Percentiles rank a stretch among this genome's conserved stretches.
Evolutionary conservation across 2,329 filamentous ascomycete species (phyloP).

Genomic region (Xylaria sp.): DNA sequence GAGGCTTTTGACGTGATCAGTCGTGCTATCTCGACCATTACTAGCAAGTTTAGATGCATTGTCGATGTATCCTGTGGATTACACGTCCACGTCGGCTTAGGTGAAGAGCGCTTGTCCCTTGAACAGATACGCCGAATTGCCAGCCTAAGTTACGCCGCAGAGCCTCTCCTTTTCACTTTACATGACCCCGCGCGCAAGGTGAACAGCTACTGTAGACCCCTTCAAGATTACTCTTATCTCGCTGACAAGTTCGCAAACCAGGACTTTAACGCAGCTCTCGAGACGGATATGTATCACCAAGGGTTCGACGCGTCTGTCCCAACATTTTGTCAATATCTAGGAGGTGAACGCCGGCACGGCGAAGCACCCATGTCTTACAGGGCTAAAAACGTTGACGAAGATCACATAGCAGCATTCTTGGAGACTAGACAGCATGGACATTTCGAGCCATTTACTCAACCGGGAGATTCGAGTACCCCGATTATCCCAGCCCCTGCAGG

Average conservation of each 20-base stretch:
- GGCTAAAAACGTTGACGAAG: not conserved
- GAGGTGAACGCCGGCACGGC: constrained; percentile 28
- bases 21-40: constrained; percentile 24
- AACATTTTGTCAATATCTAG: constrained; percentile 27
- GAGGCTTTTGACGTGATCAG: constrained; percentile 30
- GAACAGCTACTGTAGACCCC: constrained; percentile 21
- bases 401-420: constrained; percentile 27
- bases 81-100: constrained; percentile 43
- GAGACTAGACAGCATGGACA: constrained; percentile 32
- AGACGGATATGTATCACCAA: not conserved
- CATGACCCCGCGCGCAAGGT: constrained; percentile 31
- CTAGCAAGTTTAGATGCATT: constrained; percentile 24
- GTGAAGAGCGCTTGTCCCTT: constrained; percentile 27
- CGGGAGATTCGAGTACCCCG: not conserved
- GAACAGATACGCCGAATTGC: constrained; percentile 35
- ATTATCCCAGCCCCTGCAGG: not conserved
- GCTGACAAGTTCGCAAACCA: not conserved
- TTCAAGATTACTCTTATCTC: constrained; percentile 29
- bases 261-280: not conserved
- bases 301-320: not conserved
- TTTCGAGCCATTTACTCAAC: constrained; percentile 37
- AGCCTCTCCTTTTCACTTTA: constrained; percentile 38
- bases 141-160: constrained; percentile 36
- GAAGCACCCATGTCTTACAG: constrained; percentile 32
- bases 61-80: constrained; percentile 37